Percentiles rank a stretch among this genome's conserved stretches.
Evolutionary conservation across 2,329 filamentous ascomycete species (phyloP).

Genomic region (Microascus cirrosus): DNA sequence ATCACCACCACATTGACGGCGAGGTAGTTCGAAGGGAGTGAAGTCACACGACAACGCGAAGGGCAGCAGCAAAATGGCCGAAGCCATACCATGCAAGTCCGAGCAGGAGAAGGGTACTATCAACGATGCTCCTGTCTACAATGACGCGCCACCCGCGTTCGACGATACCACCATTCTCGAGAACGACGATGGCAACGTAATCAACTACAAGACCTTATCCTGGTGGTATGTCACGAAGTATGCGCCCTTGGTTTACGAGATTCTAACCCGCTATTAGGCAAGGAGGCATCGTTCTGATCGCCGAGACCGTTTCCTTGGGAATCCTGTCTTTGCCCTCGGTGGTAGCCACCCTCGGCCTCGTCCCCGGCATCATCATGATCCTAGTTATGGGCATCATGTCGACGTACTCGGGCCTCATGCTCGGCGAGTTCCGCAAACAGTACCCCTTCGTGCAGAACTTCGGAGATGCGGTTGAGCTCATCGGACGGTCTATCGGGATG

Average conservation of each 20-base stretch:
- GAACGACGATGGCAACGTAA: slow-evolving; percentile 7
- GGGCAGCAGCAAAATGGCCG: neutral
- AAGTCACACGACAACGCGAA: too few relatives aligned
- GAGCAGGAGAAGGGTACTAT: neutral
- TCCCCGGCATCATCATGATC: slow-evolving; percentile 63
- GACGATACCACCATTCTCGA: neutral
- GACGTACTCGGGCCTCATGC: slow-evolving; percentile 41
- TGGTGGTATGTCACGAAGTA: slow-evolving; percentile 20
- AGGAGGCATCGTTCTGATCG: slow-evolving; percentile 30
- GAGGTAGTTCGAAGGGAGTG: too few relatives aligned
- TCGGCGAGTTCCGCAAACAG: slow-evolving; percentile 14
- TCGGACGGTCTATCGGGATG: slow-evolving; percentile 13
- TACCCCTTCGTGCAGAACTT: slow-evolving; percentile 48
- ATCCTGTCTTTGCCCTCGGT: slow-evolving; percentile 11
- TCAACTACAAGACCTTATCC: slow-evolving; percentile 23
- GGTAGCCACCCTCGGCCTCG: slow-evolving; percentile 27
- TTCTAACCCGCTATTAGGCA: slow-evolving; percentile 17
- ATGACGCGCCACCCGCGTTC: neutral
- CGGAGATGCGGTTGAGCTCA: slow-evolving; percentile 23
- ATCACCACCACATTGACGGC: too few relatives aligned
- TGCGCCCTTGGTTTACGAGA: neutral
- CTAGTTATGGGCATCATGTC: slow-evolving; percentile 56
- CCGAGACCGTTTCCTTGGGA: slow-evolving; percentile 24
- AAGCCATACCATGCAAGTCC: neutral
- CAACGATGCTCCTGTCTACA: neutral